These are phyloP conservation scores for Fragaria iinumae DNA, from an alignment of 306 rosid species.

Conservation along the genomic window DNA sequence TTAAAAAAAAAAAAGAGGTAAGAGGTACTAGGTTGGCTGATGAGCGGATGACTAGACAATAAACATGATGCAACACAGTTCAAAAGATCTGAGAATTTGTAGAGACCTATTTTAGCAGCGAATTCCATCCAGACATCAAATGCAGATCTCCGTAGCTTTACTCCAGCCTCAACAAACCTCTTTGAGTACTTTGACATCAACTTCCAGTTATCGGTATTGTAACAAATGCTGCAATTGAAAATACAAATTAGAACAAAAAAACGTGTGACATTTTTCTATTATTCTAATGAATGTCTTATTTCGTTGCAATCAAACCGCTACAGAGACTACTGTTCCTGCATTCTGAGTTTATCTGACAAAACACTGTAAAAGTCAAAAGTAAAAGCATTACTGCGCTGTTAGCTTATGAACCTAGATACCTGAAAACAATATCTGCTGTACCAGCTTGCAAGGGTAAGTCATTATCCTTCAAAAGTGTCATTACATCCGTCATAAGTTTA, in stretches of 20 bases:
- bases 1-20: constrained; percentile 14
- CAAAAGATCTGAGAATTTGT: constrained; percentile 12
- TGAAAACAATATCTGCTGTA: constrained; percentile 91
- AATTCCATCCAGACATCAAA: constrained; percentile 71
- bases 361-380: background rate
- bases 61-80: background rate
- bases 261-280: background rate
- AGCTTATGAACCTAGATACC: constrained; percentile 37
- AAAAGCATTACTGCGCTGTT: background rate
- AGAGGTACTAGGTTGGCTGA: background rate
- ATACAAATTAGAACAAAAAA: constrained; percentile 22
- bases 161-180: constrained; percentile 67
- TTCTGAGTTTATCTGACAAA: background rate
- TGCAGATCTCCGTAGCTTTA: constrained; percentile 70
- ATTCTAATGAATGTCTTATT: background rate
- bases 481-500: constrained; percentile 65
- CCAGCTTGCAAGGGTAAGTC: constrained; percentile 84
- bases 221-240: constrained; percentile 73
- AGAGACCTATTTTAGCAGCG: constrained; percentile 72
- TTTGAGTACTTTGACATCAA: constrained; percentile 69
- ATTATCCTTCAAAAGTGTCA: constrained; percentile 73
- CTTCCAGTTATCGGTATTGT: constrained; percentile 62
- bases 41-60: constrained; percentile 1
- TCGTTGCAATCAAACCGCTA: background rate
- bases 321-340: constrained; percentile 3